phyloP scores from a whole-genome alignment of 805 yeast genomes.

The Suhomyces tanzawaensis region DNA sequence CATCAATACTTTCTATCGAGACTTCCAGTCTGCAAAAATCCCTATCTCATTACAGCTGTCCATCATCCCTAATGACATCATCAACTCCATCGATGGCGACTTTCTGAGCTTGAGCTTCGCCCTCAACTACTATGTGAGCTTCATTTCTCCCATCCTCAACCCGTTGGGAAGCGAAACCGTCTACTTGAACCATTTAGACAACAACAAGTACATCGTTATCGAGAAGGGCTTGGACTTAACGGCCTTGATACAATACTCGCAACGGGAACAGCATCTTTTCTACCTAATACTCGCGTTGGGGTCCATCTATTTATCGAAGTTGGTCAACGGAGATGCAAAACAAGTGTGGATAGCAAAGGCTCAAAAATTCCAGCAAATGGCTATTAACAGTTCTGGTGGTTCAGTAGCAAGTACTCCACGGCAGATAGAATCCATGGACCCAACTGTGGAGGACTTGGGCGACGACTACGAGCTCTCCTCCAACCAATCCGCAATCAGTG shows the following conservation, averaged over 20 bases:
- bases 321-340: conserved; percentile 5
- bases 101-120: conserved; percentile 18
- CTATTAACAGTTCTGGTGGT: conserved; percentile 7
- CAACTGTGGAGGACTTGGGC: not conserved
- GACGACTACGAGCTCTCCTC: not conserved
- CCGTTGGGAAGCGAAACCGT: conserved; percentile 19
- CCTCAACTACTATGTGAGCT: conserved; percentile 22
- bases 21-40: conserved; percentile 9
- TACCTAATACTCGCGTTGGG: conserved; percentile 26
- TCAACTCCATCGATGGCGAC: conserved; percentile 9
- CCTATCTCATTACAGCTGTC: conserved; percentile 17
- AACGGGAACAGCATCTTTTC: conserved; percentile 19
- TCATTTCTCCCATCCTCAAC: conserved; percentile 27
- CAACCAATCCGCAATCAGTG: not conserved
- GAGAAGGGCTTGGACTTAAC: conserved; percentile 24
- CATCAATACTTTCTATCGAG: conserved; percentile 17
- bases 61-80: conserved; percentile 22
- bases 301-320: conserved; percentile 22
- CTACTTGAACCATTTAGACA: conserved; percentile 9
- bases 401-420: not conserved
- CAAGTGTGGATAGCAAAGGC: conserved; percentile 21
- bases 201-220: conserved; percentile 13
- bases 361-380: conserved; percentile 15
- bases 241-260: conserved; percentile 24
- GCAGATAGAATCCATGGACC: not conserved